A percentile compares a stretch with the other conserved stretches of the same genome.
phyloP scores from a whole-genome alignment of 1,284 basidiomycete genomes.

The Ustilago esculenta region DNA sequence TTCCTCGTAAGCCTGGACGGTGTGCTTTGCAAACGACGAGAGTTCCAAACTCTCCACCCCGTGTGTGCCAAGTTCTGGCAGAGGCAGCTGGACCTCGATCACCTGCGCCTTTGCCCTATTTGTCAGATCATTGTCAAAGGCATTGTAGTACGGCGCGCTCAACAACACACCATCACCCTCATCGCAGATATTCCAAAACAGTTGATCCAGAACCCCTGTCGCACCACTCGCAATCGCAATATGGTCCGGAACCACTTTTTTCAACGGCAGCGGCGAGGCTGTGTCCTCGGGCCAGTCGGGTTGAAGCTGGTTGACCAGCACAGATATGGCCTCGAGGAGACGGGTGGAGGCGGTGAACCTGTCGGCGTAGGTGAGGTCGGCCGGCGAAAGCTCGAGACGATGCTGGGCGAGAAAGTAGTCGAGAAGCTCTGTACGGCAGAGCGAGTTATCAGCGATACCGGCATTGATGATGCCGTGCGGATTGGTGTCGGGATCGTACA shows the following conservation, averaged over 20 bases:
- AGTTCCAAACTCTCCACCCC: not conserved
- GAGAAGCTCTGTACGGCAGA: conserved; percentile 50
- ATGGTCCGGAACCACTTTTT: conserved; percentile 37
- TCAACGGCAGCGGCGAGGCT: conserved; percentile 30
- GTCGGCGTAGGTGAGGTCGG: conserved; percentile 57
- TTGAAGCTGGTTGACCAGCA: conserved; percentile 36
- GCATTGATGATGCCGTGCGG: conserved; percentile 55
- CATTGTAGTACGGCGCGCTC: conserved; percentile 54
- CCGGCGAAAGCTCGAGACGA: conserved; percentile 30
- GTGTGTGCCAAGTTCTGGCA: conserved; percentile 3
- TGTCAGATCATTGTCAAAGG: conserved; percentile 52
- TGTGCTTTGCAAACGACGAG: conserved; percentile 18
- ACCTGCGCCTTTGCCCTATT: conserved; percentile 32
- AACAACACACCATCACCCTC: conserved; percentile 52
- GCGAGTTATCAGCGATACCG: conserved; percentile 55
- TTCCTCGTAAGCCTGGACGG: conserved; percentile 39
- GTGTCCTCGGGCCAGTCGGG: conserved; percentile 37
- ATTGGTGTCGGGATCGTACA: conserved; percentile 45
- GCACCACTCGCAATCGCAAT: conserved; percentile 54
- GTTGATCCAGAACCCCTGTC: conserved; percentile 48
- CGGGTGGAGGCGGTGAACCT: conserved; percentile 32
- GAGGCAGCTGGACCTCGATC: conserved; percentile 25
- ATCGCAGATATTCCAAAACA: conserved; percentile 52
- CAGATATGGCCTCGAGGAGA: conserved; percentile 34
- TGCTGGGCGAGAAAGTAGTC: conserved; percentile 37